phyloP scores from a whole-genome alignment of 2,329 filamentous ascomycete species.

The Chrysoporthe puriensis region DNA sequence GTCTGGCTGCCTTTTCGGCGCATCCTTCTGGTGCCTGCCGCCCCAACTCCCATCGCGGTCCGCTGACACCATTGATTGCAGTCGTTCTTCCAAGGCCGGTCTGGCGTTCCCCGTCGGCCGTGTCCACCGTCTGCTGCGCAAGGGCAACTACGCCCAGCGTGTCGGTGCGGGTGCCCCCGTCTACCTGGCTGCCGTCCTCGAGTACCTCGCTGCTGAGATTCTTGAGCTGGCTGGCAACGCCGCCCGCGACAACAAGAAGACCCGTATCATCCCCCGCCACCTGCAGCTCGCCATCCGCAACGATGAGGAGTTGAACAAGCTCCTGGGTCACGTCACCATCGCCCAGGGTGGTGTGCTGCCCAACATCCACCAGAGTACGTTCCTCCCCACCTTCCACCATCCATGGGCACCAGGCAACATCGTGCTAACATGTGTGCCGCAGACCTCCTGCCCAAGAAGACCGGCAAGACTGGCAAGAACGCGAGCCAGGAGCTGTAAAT shows the following conservation, averaged over 20 bases:
- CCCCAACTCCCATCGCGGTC: neutral
- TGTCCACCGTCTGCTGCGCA: constrained; percentile 98
- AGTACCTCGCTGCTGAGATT: constrained; percentile 98
- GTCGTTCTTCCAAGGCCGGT: constrained; percentile 98
- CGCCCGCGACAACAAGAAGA: constrained; percentile 99
- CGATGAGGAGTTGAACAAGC: constrained; percentile 99
- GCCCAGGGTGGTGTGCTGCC: constrained; percentile 96
- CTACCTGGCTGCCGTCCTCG: constrained; percentile 95
- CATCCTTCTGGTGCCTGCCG: constrained; percentile 38
- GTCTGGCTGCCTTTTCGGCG: constrained; percentile 34
- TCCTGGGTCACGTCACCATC: constrained; percentile 93
- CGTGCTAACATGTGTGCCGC: constrained; percentile 34
- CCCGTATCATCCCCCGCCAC: constrained; percentile 98
- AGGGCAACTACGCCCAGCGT: constrained; percentile 99
- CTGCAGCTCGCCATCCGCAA: constrained; percentile 99
- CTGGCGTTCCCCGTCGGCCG: constrained; percentile 98
- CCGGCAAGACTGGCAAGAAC: constrained; percentile 89
- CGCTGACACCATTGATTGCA: constrained; percentile 51
- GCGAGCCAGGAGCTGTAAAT: constrained; percentile 92
- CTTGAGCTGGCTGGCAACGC: constrained; percentile 98
- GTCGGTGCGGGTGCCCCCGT: constrained; percentile 98
- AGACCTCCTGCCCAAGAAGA: constrained; percentile 99
- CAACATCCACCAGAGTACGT: constrained; percentile 96
- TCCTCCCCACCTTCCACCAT: constrained; percentile 14
- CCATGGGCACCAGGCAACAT: neutral